phyloP scores from a whole-genome alignment of 345 rosid species.

The Rhizophora mangle region DNA sequence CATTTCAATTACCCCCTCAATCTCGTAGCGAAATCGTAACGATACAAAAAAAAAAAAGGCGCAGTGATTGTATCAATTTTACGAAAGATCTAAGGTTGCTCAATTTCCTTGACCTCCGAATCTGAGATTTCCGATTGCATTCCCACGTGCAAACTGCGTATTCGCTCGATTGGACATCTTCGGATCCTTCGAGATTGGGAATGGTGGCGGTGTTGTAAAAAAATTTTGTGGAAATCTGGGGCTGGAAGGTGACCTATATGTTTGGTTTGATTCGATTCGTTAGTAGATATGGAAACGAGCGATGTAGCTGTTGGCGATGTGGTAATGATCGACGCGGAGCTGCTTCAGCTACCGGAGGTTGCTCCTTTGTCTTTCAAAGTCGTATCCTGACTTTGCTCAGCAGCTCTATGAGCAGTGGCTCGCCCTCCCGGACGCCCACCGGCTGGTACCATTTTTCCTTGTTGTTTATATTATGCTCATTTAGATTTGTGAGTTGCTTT shows the following conservation, averaged over 20 bases:
- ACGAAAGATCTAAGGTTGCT: constrained; percentile 46
- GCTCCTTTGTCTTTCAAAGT: constrained; percentile 67
- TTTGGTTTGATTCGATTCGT: constrained; percentile 26
- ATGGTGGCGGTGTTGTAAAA: constrained; percentile 7
- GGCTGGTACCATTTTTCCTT: constrained; percentile 46
- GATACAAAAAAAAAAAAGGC: not conserved
- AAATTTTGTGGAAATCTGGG: constrained; percentile 13
- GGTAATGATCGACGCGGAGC: constrained; percentile 69
- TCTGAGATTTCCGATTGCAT: constrained; percentile 11
- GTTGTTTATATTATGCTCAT: not conserved
- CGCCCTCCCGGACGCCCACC: constrained; percentile 75
- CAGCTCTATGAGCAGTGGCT: constrained; percentile 94
- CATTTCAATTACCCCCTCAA: constrained; percentile 13
- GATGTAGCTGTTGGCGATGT: constrained; percentile 41
- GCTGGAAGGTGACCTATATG: constrained; percentile 22
- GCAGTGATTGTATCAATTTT: constrained; percentile 1
- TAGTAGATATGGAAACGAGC: constrained; percentile 21
- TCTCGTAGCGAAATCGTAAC: not conserved
- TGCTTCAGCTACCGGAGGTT: constrained; percentile 79
- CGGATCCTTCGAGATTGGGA: constrained; percentile 1
- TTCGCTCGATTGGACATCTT: not conserved
- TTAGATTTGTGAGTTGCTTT: not conserved
- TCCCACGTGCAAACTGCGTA: not conserved
- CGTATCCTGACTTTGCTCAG: constrained; percentile 68
- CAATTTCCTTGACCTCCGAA: constrained; percentile 18